A percentile compares a stretch with the other conserved stretches of the same genome.
Conservation (phyloP, 2,329 filamentous ascomycete species). For the Fusarium falciforme region DNA sequence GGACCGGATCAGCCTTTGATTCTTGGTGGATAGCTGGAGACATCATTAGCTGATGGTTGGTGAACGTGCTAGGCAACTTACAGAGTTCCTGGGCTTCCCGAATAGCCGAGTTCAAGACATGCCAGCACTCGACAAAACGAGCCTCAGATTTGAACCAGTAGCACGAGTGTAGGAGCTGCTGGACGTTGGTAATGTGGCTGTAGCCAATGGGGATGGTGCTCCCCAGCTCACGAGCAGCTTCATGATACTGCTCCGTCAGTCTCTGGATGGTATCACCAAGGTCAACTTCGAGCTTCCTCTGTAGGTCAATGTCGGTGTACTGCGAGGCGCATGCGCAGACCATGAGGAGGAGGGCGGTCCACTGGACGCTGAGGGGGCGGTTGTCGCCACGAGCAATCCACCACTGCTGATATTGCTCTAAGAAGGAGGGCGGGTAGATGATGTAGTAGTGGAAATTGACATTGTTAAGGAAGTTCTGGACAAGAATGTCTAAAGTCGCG, state of each 20-base stretch:
- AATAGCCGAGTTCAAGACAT: constrained; percentile 50
- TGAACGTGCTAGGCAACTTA: neutral
- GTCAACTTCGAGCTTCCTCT: constrained; percentile 47
- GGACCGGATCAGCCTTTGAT: constrained; percentile 36
- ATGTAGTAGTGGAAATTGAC: constrained; percentile 56
- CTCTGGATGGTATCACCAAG: constrained; percentile 44
- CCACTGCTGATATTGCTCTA: constrained; percentile 52
- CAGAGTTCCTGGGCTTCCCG: constrained; percentile 52
- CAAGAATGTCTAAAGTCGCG: constrained; percentile 46
- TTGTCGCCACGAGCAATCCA: constrained; percentile 46
- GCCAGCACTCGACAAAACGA: constrained; percentile 52
- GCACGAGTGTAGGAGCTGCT: constrained; percentile 51
- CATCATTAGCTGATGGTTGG: constrained; percentile 5
- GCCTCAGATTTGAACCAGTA: constrained; percentile 53
- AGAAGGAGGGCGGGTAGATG: constrained; percentile 50
- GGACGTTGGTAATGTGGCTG: constrained; percentile 49
- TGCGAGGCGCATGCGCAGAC: constrained; percentile 53
- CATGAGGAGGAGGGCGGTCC: constrained; percentile 53
- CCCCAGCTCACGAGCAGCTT: constrained; percentile 48
- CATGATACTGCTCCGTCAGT: constrained; percentile 49
- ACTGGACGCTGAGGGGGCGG: constrained; percentile 49
- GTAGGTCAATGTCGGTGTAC: constrained; percentile 46
- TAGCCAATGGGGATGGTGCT: constrained; percentile 48
- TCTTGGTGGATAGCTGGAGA: constrained; percentile 48
- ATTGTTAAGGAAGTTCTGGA: constrained; percentile 52